phyloP scores from a whole-genome alignment of 2,329 filamentous ascomycete genomes.

The Dactylellina parvicollis region DNA sequence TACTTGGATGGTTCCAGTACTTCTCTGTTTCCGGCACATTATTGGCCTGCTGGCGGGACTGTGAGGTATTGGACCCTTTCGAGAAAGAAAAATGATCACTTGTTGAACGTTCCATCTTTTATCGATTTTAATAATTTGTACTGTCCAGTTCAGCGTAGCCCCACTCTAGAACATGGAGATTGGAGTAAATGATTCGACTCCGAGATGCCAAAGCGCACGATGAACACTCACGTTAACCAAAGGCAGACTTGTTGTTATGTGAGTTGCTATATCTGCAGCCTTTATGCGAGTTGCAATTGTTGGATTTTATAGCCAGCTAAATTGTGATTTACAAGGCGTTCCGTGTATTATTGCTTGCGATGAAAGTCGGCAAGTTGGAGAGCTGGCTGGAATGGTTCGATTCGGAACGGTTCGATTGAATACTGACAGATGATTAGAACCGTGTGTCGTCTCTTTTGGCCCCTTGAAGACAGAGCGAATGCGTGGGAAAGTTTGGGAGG shows the following conservation, averaged over 20 bases:
- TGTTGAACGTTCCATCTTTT: conserved; percentile 42
- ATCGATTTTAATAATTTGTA: not conserved
- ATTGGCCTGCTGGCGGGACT: conserved; percentile 6
- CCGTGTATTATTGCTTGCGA: not conserved
- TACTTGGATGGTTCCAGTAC: conserved; percentile 30
- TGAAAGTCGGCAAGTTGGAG: not conserved
- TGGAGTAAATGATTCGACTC: no score
- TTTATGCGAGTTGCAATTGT: not conserved
- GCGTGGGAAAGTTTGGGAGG: conserved; percentile 30
- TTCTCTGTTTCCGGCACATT: conserved; percentile 18
- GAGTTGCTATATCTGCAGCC: not conserved
- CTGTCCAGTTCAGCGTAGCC: no score
- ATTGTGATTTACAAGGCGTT: conserved; percentile 6
- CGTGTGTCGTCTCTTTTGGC: conserved; percentile 19
- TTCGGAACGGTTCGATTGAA: not conserved
- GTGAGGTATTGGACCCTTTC: conserved; percentile 11
- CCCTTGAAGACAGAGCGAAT: conserved; percentile 20
- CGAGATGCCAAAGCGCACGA: no score
- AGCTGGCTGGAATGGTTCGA: not conserved
- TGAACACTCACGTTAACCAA: not conserved
- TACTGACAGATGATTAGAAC: not conserved
- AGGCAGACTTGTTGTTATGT: not conserved
- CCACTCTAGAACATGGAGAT: no score
- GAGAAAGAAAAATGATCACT: conserved; percentile 20
- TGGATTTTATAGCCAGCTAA: not conserved